These are phyloP conservation scores for Nematocida sp. DNA, from an alignment of 371 early-diverging fungal species.

Conservation along the genomic window DNA sequence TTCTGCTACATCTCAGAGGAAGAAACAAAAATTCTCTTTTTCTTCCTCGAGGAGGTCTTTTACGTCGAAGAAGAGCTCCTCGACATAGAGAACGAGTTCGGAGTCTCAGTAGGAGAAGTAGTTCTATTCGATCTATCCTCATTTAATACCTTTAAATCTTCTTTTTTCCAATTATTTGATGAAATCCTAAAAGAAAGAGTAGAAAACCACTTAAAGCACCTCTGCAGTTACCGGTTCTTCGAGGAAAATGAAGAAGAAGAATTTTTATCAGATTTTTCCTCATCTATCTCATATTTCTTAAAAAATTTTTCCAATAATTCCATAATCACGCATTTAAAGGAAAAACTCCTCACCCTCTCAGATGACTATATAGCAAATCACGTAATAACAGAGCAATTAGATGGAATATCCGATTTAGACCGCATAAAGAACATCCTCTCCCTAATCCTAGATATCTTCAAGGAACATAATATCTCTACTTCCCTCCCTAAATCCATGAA, in stretches of 20 bases:
- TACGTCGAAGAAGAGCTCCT: constrained; percentile 44
- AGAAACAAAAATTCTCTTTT: constrained; percentile 33
- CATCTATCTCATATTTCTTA: background rate
- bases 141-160: background rate
- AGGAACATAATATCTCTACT: background rate
- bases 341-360: background rate
- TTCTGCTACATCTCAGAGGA: constrained; percentile 26
- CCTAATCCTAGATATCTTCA: background rate
- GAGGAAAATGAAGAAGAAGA: constrained; percentile 32
- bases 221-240: constrained; percentile 23
- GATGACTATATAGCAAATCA: background rate
- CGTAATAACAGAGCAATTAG: background rate
- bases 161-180: constrained; percentile 1
- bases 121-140: constrained; percentile 22
- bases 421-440: background rate
- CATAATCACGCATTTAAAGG: background rate
- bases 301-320: background rate
- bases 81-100: constrained; percentile 49
- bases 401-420: background rate
- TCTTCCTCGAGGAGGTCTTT: constrained; percentile 37
- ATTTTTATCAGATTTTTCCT: background rate
- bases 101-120: constrained; percentile 15
- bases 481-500: background rate
- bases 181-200: constrained; percentile 19
- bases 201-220: background rate